phyloP scores from a whole-genome alignment of 2,329 filamentous ascomycete species.

The Chrysoporthe austroafricana region DNA sequence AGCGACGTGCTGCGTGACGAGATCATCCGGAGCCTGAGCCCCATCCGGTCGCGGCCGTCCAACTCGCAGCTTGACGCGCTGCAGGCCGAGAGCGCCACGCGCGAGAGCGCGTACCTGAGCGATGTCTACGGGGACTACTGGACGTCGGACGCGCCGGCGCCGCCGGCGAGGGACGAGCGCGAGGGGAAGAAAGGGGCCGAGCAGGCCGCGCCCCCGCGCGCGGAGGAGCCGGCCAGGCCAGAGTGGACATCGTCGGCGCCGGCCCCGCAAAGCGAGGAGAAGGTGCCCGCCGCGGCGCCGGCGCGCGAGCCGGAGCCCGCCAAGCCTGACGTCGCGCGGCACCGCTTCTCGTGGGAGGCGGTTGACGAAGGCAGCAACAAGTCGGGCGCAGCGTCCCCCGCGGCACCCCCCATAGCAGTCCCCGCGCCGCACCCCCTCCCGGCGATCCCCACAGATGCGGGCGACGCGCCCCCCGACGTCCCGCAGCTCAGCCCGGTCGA shows the following conservation, averaged over 20 bases:
- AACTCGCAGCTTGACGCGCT: conserved; percentile 11
- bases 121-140: conserved; percentile 72
- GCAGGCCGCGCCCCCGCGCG: not conserved
- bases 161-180: conserved; percentile 9
- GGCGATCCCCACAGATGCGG: conserved; percentile 3
- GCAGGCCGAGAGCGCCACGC: conserved; percentile 27
- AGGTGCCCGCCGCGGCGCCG: too few relatives aligned
- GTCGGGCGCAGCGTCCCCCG: conserved; percentile 4
- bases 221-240: too few relatives aligned
- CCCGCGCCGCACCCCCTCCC: conserved; percentile 2
- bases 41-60: conserved; percentile 44
- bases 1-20: conserved; percentile 74
- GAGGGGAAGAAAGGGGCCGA: not conserved
- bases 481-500: conserved; percentile 19
- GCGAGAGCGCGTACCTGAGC: conserved; percentile 67
- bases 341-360: conserved; percentile 50
- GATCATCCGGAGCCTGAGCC: conserved; percentile 71
- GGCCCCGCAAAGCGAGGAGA: not conserved
- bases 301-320: conserved; percentile 13
- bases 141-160: conserved; percentile 48
- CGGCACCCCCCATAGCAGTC: not conserved
- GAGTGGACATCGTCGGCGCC: too few relatives aligned
- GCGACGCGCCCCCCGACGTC: not conserved
- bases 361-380: conserved; percentile 26
- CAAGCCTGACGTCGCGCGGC: conserved; percentile 22